Evolutionary conservation across 1,284 basidiomycete species (phyloP).

Genomic region (Gomphus sp.): DNA sequence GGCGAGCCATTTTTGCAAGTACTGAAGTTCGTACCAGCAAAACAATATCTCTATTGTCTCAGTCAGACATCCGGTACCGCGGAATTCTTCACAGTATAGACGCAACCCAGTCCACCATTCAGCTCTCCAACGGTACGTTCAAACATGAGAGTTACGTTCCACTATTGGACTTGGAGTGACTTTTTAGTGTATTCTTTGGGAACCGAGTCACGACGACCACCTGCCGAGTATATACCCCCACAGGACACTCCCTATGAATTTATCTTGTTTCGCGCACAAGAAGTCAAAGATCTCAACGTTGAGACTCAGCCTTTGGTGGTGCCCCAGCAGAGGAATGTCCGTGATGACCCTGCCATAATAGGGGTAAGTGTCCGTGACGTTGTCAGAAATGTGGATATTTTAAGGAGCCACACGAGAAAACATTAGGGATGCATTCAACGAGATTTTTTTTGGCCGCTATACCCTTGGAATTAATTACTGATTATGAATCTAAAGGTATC

Average conservation of each 20-base stretch:
- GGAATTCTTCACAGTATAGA: constrained; percentile 83
- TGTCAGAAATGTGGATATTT: constrained; percentile 32
- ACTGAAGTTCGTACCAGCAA: constrained; percentile 39
- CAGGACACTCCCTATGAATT: constrained; percentile 71
- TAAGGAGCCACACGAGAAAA: constrained; percentile 41
- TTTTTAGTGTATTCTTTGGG: constrained; percentile 77
- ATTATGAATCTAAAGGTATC: constrained; percentile 11
- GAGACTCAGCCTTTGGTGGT: constrained; percentile 34
- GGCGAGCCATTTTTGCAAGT: neutral
- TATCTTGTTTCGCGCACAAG: constrained; percentile 76
- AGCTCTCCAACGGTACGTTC: constrained; percentile 71
- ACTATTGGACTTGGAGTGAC: neutral
- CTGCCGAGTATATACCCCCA: constrained; percentile 65
- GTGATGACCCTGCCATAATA: constrained; percentile 70
- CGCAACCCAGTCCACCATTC: constrained; percentile 74
- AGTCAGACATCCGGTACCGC: constrained; percentile 85
- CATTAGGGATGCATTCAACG: constrained; percentile 30
- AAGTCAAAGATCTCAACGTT: constrained; percentile 72
- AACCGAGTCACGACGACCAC: constrained; percentile 71
- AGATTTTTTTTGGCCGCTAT: constrained; percentile 33
- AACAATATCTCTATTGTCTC: constrained; percentile 84
- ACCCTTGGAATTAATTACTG: neutral
- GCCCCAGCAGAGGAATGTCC: constrained; percentile 47
- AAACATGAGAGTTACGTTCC: neutral
- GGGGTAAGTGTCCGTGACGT: constrained; percentile 40